A percentile compares a stretch with the other conserved stretches of the same genome.
Conservation (phyloP, 441 rosid genomes). For the Geranium incanum region DNA sequence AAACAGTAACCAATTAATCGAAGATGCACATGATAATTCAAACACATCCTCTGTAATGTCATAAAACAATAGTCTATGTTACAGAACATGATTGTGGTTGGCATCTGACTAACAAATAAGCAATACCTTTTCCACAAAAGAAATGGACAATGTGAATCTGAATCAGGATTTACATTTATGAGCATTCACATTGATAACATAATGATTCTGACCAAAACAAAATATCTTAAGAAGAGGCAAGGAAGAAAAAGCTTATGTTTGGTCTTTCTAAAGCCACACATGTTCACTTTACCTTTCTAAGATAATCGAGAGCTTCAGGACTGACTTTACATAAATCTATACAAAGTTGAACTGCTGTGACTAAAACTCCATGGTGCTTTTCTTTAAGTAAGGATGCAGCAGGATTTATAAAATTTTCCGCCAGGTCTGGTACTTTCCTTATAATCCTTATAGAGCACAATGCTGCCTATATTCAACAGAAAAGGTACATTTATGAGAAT, state of each 20-base stretch:
- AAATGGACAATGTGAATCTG: conserved; percentile 12
- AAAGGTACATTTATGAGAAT: conserved; percentile 18
- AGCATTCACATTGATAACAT: neutral
- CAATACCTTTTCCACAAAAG: conserved; percentile 2
- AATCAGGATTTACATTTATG: neutral
- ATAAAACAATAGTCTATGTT: neutral
- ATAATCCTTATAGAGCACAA: conserved; percentile 87
- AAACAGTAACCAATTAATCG: conserved; percentile 14
- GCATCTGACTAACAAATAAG: conserved; percentile 15
- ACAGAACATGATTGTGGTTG: neutral
- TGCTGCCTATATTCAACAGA: conserved; percentile 64
- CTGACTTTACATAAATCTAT: conserved; percentile 80
- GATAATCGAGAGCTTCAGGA: conserved; percentile 75
- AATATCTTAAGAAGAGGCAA: neutral
- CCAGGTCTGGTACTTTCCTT: conserved; percentile 94
- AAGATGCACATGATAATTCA: conserved; percentile 11
- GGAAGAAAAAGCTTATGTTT: neutral
- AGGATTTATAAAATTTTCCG: conserved; percentile 90
- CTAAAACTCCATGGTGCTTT: conserved; percentile 96
- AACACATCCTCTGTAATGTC: conserved; percentile 10
- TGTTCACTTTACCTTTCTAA: conserved; percentile 62
- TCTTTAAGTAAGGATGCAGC: conserved; percentile 83
- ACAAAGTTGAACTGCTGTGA: conserved; percentile 94
- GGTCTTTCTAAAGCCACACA: conserved; percentile 12
- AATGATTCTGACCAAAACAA: neutral